phyloP scores from a whole-genome alignment of 805 yeast genomes.

The Candida pini region DNA sequence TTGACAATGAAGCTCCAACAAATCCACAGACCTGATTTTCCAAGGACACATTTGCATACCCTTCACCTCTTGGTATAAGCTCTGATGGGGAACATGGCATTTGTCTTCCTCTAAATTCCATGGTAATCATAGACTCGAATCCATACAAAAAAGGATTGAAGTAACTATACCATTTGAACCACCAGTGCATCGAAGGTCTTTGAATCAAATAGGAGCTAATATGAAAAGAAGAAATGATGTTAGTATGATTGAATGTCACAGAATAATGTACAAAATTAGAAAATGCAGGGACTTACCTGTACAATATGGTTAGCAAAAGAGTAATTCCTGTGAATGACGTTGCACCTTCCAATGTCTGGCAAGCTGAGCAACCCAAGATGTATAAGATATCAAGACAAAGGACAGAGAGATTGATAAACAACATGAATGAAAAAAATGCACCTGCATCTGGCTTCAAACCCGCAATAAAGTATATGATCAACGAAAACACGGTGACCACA shows the following conservation, averaged over 20 bases:
- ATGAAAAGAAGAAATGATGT: no score
- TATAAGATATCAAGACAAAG: constrained; percentile 47
- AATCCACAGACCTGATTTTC: constrained; percentile 43
- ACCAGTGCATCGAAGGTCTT: constrained; percentile 44
- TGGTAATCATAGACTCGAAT: constrained; percentile 49
- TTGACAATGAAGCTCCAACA: constrained; percentile 36
- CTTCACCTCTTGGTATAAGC: constrained; percentile 50
- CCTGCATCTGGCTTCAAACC: constrained; percentile 47
- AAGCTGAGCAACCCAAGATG: constrained; percentile 51
- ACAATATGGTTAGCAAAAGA: no score
- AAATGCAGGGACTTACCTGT: no score
- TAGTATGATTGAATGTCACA: no score
- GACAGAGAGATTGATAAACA: constrained; percentile 33
- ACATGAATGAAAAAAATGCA: constrained; percentile 45
- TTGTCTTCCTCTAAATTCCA: constrained; percentile 49
- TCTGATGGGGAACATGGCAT: constrained; percentile 37
- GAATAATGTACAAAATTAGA: no score
- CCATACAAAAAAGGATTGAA: constrained; percentile 42
- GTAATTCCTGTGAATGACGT: no score
- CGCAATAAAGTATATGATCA: constrained; percentile 48
- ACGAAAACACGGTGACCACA: constrained; percentile 44
- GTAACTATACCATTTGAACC: constrained; percentile 53
- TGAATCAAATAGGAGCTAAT: no score
- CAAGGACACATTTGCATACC: constrained; percentile 38
- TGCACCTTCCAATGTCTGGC: no score